Evolutionary conservation across 345 rosid species (phyloP).

Genomic region (Arabidopsis arenosa): DNA sequence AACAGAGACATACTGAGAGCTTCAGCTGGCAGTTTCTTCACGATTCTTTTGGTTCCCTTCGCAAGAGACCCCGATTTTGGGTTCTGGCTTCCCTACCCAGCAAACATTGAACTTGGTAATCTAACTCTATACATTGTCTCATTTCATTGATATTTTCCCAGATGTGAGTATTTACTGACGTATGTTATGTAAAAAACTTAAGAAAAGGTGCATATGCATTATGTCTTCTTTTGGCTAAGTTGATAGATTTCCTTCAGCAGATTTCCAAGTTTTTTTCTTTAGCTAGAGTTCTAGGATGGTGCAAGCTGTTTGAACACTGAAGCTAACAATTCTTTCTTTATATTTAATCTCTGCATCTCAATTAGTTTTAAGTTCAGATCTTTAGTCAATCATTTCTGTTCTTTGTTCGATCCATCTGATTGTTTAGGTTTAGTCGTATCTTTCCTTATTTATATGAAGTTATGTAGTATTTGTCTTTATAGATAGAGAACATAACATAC

Average conservation of each 20-base stretch:
- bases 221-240: constrained; percentile 3
- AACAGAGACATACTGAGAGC: constrained; percentile 1
- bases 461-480: not conserved
- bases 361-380: not conserved
- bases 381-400: not conserved
- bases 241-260: not conserved
- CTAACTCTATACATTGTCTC: constrained; percentile 9
- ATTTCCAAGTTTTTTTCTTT: not conserved
- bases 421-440: not conserved
- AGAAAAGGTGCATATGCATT: not conserved
- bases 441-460: not conserved
- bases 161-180: not conserved
- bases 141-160: not conserved
- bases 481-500: constrained; percentile 8
- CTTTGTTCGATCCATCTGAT: not conserved
- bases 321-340: not conserved
- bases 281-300: constrained; percentile 3
- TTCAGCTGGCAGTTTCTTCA: not conserved
- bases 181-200: not conserved
- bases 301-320: not conserved
- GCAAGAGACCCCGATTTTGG: not conserved
- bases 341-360: constrained; percentile 1
- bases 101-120: constrained; percentile 32
- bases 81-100: constrained; percentile 7
- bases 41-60: not conserved